Percentiles rank a stretch among this genome's conserved stretches.
Evolutionary conservation across 2,329 filamentous ascomycete species (phyloP).

Genomic region (Arthrobotrys sinensis): DNA sequence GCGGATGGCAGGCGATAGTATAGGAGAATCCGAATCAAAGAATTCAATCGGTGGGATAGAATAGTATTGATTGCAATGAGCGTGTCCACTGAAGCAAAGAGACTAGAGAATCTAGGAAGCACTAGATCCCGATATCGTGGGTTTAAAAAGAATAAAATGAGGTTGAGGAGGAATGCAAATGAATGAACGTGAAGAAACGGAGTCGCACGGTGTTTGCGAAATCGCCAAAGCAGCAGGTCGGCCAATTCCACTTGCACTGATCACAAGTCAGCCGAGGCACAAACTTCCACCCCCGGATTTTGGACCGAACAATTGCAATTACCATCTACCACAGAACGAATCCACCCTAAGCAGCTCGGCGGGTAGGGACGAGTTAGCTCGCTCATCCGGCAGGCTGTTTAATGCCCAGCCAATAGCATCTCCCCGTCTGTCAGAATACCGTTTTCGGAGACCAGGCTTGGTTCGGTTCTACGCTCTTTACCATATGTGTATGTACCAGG

Average conservation of each 20-base stretch:
- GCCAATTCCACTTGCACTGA: conserved; percentile 13
- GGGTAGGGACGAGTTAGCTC: background rate
- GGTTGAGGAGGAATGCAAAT: conserved; percentile 14
- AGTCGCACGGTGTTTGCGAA: conserved; percentile 40
- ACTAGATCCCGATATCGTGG: background rate
- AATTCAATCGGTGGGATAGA: background rate
- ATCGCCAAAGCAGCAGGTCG: conserved; percentile 41
- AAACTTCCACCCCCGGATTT: conserved; percentile 41
- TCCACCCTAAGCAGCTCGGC: background rate
- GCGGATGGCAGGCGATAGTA: background rate
- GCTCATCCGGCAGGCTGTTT: too few species aligned
- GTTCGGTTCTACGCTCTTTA: background rate
- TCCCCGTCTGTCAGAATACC: background rate
- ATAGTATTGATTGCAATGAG: background rate
- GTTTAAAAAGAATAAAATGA: conserved; percentile 21
- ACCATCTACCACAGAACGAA: too few species aligned
- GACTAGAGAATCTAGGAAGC: background rate
- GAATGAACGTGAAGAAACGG: conserved; percentile 37
- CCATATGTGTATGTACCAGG: too few species aligned
- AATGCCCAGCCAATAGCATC: background rate
- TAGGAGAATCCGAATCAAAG: background rate
- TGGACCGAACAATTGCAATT: conserved; percentile 34
- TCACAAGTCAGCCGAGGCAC: conserved; percentile 61
- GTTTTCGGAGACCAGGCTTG: conserved; percentile 1
- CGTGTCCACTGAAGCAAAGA: background rate